These are phyloP conservation scores for Aeminium ludgeri DNA, from an alignment of 495 filamentous ascomycete species.

Conservation along the genomic window DNA sequence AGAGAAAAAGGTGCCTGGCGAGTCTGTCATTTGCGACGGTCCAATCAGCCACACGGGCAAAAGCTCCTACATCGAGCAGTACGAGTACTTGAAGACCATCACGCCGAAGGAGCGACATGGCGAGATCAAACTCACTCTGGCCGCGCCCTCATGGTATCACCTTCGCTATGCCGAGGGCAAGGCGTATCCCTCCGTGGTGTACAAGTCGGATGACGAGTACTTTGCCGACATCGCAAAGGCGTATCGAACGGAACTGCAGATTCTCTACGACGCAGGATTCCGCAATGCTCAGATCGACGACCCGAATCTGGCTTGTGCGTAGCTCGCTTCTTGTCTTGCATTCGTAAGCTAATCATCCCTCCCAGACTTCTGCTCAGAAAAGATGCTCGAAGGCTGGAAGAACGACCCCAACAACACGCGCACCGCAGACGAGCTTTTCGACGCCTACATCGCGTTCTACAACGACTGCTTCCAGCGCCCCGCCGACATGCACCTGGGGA, in stretches of 20 bases:
- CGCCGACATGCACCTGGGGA: slow-evolving; percentile 44
- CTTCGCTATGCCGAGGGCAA: slow-evolving; percentile 44
- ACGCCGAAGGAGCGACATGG: slow-evolving; percentile 31
- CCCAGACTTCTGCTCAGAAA: slow-evolving; percentile 42
- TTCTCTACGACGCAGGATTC: slow-evolving; percentile 43
- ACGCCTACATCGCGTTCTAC: slow-evolving; percentile 45
- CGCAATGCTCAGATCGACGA: slow-evolving; percentile 51
- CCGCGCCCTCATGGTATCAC: slow-evolving; percentile 50
- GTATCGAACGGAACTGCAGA: slow-evolving; percentile 42
- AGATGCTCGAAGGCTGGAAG: slow-evolving; percentile 45
- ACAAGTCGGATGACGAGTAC: slow-evolving; percentile 40
- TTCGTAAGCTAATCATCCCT: neutral
- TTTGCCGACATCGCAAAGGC: slow-evolving; percentile 44
- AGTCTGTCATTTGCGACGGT: slow-evolving; percentile 52
- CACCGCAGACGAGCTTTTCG: slow-evolving; percentile 34
- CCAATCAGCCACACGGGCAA: slow-evolving; percentile 25
- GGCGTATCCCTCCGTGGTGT: slow-evolving; percentile 37
- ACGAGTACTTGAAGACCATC: slow-evolving; percentile 36
- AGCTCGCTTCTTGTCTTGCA: slow-evolving; percentile 5
- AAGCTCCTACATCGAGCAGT: slow-evolving; percentile 38
- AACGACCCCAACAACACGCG: slow-evolving; percentile 38
- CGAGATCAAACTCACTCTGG: slow-evolving; percentile 48
- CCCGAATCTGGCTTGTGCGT: slow-evolving; percentile 39
- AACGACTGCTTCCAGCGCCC: slow-evolving; percentile 44
- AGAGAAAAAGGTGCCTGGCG: slow-evolving; percentile 53